A percentile compares a stretch with the other conserved stretches of the same genome.
Conservation (phyloP, 805 yeast genomes). For the Kodamaea restingae region DNA sequence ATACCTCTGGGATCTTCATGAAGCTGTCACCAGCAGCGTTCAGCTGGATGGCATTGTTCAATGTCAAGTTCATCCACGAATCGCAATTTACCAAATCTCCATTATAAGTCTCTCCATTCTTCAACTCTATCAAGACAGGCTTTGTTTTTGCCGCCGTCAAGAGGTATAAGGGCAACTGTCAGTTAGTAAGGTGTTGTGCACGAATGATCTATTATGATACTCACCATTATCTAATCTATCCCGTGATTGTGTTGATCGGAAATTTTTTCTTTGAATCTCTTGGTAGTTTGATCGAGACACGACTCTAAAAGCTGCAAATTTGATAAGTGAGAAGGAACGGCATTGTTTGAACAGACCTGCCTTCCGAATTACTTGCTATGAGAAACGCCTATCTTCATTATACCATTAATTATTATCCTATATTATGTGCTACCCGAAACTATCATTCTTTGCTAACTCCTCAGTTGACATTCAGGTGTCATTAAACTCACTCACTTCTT, state of each 20-base stretch:
- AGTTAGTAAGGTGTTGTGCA: constrained; percentile 6
- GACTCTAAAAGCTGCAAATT: constrained; percentile 1
- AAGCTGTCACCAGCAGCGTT: constrained; percentile 59
- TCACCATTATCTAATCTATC: constrained; percentile 6
- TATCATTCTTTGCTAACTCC: neutral
- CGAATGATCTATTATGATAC: neutral
- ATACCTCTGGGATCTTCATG: constrained; percentile 64
- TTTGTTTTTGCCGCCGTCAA: constrained; percentile 89
- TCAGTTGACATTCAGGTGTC: too few relatives aligned
- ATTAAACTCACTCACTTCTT: too few relatives aligned
- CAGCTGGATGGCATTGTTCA: constrained; percentile 69
- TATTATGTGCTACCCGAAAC: too few relatives aligned
- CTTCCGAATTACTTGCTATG: too few relatives aligned
- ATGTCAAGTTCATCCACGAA: constrained; percentile 91
- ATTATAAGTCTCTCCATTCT: constrained; percentile 83
- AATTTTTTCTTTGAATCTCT: constrained; percentile 6
- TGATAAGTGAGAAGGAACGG: too few relatives aligned
- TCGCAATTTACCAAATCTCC: constrained; percentile 86
- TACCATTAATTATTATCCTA: too few relatives aligned
- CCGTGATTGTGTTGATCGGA: constrained; percentile 8
- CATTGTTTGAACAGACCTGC: too few relatives aligned
- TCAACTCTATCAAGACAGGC: constrained; percentile 82
- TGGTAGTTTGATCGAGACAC: constrained; percentile 5
- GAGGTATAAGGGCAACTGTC: constrained; percentile 82
- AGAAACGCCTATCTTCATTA: too few relatives aligned